Evolutionary conservation across 441 rosid genomes (phyloP), one percentile per base, ranked within the genome.

Genomic region (Aleurites moluccanus): DNA sequence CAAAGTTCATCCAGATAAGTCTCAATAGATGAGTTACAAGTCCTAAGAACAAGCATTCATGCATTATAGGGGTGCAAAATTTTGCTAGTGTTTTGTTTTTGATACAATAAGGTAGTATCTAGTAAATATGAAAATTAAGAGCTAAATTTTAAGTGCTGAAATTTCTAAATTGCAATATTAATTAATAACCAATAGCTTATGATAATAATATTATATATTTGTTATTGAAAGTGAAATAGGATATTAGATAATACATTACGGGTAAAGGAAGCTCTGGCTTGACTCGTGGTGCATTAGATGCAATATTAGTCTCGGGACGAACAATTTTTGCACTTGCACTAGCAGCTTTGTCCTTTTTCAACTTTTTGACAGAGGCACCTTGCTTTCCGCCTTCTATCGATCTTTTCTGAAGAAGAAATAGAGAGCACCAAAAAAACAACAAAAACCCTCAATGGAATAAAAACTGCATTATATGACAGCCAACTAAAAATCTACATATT

Each of bases 261-360:
- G 99, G 98, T 85, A 92, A 84, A 85, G 96, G 78, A 82, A 96
- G 99, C 88, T 92, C 98, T 11, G 98, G 77, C 84, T 96, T 96
- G 75, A 92, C 98, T 76, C 92, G 88, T 33, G 96, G 96, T 3
- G 93, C 95, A 1, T 79, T 40, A 20, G 92, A 64, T 40, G 79
- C 83, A n/a, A 86, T 55, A 80, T 70, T 88, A 67, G 88, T 83
- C 77, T 96, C 99, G 62, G 87, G 87, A 49, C 94, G 93, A 7
- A 77, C 79, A 73, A 80, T 82, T 86, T 96, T 96, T 49, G 94
- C 88, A 53, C 91, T 86, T 82, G 94, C 86, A 75, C 82, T 82
- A 67, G 84, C 80, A 74, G 92, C 85, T 88, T 92, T 92, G 79
- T 94, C 99, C 83, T 93, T 96, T 83, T 91, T 96, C 64, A 79